Base-by-base conservation (phyloP, 2,329 filamentous ascomycete genomes). In the Xylariaceae sp. region DNA sequence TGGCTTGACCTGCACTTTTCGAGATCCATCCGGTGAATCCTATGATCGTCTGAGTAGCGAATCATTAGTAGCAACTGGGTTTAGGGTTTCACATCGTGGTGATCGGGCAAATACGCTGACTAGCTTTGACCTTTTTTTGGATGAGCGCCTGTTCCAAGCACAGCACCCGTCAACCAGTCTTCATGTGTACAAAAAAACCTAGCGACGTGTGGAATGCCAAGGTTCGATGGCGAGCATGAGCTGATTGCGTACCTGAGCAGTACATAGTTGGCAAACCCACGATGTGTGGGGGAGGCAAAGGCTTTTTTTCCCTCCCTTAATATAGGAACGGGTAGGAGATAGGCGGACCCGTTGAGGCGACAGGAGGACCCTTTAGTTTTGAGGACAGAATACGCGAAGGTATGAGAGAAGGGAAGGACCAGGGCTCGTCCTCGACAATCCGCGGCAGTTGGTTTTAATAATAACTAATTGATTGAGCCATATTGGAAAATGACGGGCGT, bases 401-500 rank as follows among this genome's bases (percentile, higher is more conserved):
- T 6, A 26, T 6, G 22, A 26, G 22, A 11, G 6, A 6, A 26
- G 22, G 11, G 22, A 26, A 26, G 22, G 22, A 26, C 6, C 22
- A 26, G 22, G 30, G 30, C 16, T 32, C 30, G 49, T 40, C 29
- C 45, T 55, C 54, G 50, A 50, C 49, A 52, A 55, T 51, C 51
- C 52, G 52, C 45, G 48, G 53, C 51, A 32, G 43, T 26, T 26
- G 22, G 11, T 26, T 26, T 6, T 6, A 26, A 6, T 6, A 26
- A 50, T 53, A 26, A 26, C 11, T 6, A 26, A 50, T 53, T 52
- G 44, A 50, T 46, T 47, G 40, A 47, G 6, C 22, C 46, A 39
- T 47, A 49, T 41, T 45, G 47, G 50, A 50, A 48, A 44, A 50
- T 51, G 47, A 50, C 47, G 46, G 48, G 44, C 45, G 55, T 26